A percentile compares a stretch with the other conserved stretches of the same genome.
These are phyloP conservation scores for Agaricus blazei DNA, from an alignment of 768 basidiomycete genomes.

Conservation along the genomic window DNA sequence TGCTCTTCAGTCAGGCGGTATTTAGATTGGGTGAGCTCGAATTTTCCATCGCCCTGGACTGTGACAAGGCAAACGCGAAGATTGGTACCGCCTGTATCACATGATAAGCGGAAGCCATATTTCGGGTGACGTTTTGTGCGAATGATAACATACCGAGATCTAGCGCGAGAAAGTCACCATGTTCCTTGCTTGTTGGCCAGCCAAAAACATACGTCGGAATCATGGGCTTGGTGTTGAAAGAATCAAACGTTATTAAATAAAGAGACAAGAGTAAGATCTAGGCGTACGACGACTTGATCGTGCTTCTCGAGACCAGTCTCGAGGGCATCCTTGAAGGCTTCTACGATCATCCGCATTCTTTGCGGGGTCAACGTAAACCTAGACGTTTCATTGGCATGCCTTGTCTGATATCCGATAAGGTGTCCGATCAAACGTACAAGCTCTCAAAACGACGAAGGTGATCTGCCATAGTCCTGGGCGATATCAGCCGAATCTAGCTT, in stretches of 20 bases:
- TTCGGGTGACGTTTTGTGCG: slow-evolving; percentile 10
- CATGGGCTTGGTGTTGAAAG: slow-evolving; percentile 62
- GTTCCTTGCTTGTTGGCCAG: slow-evolving; percentile 89
- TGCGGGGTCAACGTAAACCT: slow-evolving; percentile 88
- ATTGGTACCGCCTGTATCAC: slow-evolving; percentile 77
- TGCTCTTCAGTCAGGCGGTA: slow-evolving; percentile 97
- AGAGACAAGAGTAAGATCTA: slow-evolving; percentile 7
- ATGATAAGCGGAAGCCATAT: slow-evolving; percentile 1
- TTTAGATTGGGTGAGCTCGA: slow-evolving; percentile 96
- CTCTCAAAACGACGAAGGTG: slow-evolving; percentile 89
- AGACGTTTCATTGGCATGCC: slow-evolving; percentile 9
- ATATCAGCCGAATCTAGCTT: slow-evolving; percentile 12
- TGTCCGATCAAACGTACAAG: slow-evolving; percentile 47
- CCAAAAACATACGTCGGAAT: slow-evolving; percentile 96
- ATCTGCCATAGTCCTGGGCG: slow-evolving; percentile 82
- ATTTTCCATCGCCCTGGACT: slow-evolving; percentile 89
- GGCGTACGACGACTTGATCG: slow-evolving; percentile 82
- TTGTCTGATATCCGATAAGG: slow-evolving; percentile 6
- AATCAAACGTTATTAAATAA: slow-evolving; percentile 3
- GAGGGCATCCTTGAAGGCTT: slow-evolving; percentile 90
- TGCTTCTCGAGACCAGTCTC: slow-evolving; percentile 81
- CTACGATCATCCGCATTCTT: slow-evolving; percentile 94
- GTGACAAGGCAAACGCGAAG: slow-evolving; percentile 97
- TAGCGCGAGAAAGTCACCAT: slow-evolving; percentile 85
- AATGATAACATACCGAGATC: slow-evolving; percentile 63